These are phyloP conservation scores for Lenzites betulinus DNA, from an alignment of 768 basidiomycete species.

Conservation along the genomic window DNA sequence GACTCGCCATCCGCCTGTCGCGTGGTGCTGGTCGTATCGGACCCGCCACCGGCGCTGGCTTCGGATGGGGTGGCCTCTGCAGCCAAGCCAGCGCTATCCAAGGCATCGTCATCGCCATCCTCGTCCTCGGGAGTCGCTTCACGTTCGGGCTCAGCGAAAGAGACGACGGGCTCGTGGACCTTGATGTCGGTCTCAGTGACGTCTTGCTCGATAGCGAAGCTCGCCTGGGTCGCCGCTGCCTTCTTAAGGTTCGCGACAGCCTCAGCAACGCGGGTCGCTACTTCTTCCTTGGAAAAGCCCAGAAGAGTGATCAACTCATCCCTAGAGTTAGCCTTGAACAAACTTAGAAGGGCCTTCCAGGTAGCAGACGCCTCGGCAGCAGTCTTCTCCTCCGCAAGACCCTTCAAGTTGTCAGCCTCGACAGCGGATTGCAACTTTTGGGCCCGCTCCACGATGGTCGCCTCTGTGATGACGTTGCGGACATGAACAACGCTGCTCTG, in stretches of 20 bases:
- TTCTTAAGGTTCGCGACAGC: conserved; percentile 76
- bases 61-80: conserved; percentile 76
- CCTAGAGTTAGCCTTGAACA: conserved; percentile 87
- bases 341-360: conserved; percentile 87
- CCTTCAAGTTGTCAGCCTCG: conserved; percentile 55
- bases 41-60: conserved; percentile 61
- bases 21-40: conserved; percentile 51
- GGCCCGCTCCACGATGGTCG: conserved; percentile 72
- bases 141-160: conserved; percentile 78
- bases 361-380: conserved; percentile 46
- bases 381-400: conserved; percentile 67
- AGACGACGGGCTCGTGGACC: conserved; percentile 75
- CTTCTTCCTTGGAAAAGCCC: conserved; percentile 89
- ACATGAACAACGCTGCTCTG: conserved; percentile 85
- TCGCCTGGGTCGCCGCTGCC: conserved; percentile 36
- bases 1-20: conserved; percentile 71
- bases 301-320: conserved; percentile 89
- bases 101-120: conserved; percentile 41
- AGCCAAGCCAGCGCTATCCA: conserved; percentile 32
- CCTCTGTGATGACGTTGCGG: conserved; percentile 76
- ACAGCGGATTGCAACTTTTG: conserved; percentile 63
- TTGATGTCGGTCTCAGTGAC: conserved; percentile 38
- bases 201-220: conserved; percentile 35
- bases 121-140: conserved; percentile 38
- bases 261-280: conserved; percentile 75